Evolutionary conservation across 257 asterid genomes (phyloP).

Genomic region (Solanum tarapatanum): DNA sequence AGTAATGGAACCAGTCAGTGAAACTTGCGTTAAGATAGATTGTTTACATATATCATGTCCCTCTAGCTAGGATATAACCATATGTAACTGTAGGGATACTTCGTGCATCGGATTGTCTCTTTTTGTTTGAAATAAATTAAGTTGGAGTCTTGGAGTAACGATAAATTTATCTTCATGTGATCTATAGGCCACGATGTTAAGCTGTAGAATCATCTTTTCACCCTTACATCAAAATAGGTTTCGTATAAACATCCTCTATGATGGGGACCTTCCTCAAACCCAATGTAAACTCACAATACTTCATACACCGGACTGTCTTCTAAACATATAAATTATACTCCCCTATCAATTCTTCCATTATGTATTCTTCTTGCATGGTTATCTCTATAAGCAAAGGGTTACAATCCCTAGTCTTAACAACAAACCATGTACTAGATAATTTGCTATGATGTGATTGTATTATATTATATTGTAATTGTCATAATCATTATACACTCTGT

Average conservation of each 20-base stretch:
- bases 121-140: not conserved
- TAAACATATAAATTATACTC: not conserved
- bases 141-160: not conserved
- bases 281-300: not conserved
- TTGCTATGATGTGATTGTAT: not conserved
- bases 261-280: not conserved
- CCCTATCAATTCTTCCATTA: not conserved
- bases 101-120: not conserved
- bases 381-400: not conserved
- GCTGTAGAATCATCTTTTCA: not conserved
- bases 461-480: not conserved
- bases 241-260: not conserved
- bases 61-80: not conserved
- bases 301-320: fast-evolving
- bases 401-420: not conserved
- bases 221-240: not conserved
- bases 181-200: not conserved
- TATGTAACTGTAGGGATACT: not conserved
- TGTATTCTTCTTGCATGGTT: not conserved
- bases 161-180: not conserved
- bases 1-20: not conserved
- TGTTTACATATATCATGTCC: not conserved
- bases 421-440: not conserved
- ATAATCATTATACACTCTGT: not conserved
- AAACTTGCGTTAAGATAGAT: not conserved